Evolutionary conservation across 768 basidiomycete species (phyloP), one percentile per base, ranked within the genome.

Genomic region (Tulasnella sp.): DNA sequence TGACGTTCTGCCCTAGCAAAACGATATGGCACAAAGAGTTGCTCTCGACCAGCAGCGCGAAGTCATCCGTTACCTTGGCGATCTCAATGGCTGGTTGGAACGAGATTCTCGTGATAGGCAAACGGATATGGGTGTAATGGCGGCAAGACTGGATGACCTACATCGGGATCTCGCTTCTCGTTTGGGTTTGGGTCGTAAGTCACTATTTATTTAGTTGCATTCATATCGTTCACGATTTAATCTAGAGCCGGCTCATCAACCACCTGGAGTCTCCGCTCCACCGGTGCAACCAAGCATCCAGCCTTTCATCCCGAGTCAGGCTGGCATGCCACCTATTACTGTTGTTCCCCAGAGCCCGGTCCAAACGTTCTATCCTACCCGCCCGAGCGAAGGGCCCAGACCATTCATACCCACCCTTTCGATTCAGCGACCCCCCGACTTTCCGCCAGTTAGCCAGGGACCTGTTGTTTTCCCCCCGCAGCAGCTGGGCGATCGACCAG

Each of bases 51-150:
- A 63, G 32, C 58, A 55, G 36, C 54, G 52, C 19, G 61, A 62
- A 34, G 35, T 63, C 8, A 59, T 62, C 39, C 72, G 83, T 51
- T 89, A 91, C 62, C 82, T 91, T 78, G 65, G 77, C 46, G 77
- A 74, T 1, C 70, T 90, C 31, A 91, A 90, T 61, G 76, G 78
- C 32, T 91, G 88, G 88, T 70, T 91, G 14, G 81, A 76, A 56
- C 76, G 81, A 32, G 88, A 91, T 66, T 85, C 87, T 0, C 74
- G 76, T 43, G 85, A 88, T 67, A 81, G 88, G 21, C 86, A 86
- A 60, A 73, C 77, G 3, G 87, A 89, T 65, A 69, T 90, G 36
- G 75, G 75, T 15, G 78, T 77, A 7, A 78, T 91, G 6, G 72
- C 78, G 40, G 79, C 78, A 15, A 77, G 84, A 9, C 72, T 90